These are phyloP conservation scores for Circinella umbellata DNA, from an alignment of 371 early-diverging fungal species.

Conservation along the genomic window DNA sequence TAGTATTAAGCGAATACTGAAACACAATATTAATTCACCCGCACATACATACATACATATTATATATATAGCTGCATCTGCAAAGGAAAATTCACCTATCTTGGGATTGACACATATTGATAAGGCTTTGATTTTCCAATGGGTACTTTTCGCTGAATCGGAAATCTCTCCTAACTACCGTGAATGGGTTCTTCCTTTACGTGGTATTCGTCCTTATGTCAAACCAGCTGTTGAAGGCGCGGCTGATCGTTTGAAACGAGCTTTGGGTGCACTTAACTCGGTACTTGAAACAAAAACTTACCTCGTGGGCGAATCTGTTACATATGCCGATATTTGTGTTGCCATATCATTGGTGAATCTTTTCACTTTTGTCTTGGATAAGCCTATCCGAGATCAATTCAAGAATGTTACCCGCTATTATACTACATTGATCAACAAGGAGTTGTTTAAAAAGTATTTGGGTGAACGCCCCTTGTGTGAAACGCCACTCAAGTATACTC, in stretches of 20 bases:
- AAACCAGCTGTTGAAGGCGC: constrained; percentile 71
- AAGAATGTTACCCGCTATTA: constrained; percentile 89
- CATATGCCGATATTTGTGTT: constrained; percentile 86
- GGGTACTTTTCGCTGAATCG: constrained; percentile 76
- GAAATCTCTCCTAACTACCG: constrained; percentile 39
- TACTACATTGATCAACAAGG: constrained; percentile 81
- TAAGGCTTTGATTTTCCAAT: constrained; percentile 80
- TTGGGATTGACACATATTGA: constrained; percentile 73
- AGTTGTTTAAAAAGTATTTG: constrained; percentile 78
- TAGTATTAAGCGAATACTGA: no score
- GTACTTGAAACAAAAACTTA: constrained; percentile 82
- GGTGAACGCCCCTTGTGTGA: constrained; percentile 72
- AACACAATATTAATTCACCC: no score
- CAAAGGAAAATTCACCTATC: constrained; percentile 63
- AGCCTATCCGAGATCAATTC: constrained; percentile 77
- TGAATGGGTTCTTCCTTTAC: constrained; percentile 71
- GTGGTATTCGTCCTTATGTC: constrained; percentile 67
- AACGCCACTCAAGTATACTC: constrained; percentile 47
- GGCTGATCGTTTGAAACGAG: constrained; percentile 65
- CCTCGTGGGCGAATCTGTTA: constrained; percentile 90
- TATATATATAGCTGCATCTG: constrained; percentile 51
- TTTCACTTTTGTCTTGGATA: constrained; percentile 66
- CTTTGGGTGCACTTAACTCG: constrained; percentile 72
- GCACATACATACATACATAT: no score
- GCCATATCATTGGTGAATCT: constrained; percentile 61